These are phyloP conservation scores for Apophysomyces variabilis DNA, from an alignment of 371 early-diverging fungal species.

Conservation along the genomic window DNA sequence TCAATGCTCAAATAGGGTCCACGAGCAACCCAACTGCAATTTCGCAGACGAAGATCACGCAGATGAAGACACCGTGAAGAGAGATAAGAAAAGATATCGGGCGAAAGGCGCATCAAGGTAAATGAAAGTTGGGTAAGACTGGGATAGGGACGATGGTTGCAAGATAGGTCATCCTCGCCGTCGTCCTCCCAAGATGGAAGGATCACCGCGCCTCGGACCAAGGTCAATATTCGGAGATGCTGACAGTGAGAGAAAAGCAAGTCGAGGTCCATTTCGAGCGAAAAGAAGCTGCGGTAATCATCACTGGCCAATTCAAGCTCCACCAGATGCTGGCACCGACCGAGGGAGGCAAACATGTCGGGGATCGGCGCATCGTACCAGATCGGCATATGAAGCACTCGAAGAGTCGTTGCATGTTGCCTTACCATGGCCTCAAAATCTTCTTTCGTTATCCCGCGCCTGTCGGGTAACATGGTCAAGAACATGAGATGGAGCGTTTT, in stretches of 20 bases:
- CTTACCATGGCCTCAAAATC: background rate
- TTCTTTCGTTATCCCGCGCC: background rate
- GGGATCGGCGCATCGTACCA: background rate
- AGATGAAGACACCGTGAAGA: background rate
- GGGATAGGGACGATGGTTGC: background rate
- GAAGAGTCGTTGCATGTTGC: background rate
- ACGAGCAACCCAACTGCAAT: background rate
- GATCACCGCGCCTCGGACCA: background rate
- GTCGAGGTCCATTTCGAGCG: background rate
- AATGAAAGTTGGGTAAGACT: background rate
- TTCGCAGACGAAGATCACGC: background rate
- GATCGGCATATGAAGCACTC: background rate
- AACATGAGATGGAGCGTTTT: background rate
- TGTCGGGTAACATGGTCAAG: background rate
- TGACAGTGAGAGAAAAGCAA: background rate
- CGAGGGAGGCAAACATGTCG: background rate
- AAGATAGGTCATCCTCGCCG: no score
- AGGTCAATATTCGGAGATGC: background rate
- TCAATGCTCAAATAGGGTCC: background rate
- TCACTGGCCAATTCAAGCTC: slow-evolving; percentile 1
- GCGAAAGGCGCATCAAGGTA: background rate
- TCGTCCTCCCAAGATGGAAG: background rate
- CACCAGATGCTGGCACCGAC: background rate
- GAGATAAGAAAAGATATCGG: background rate
- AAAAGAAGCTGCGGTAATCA: background rate